Percentiles rank a stretch among this genome's conserved stretches.
Conservation (phyloP, 163 green algal genomes). For the Prototheca cutis region DNA sequence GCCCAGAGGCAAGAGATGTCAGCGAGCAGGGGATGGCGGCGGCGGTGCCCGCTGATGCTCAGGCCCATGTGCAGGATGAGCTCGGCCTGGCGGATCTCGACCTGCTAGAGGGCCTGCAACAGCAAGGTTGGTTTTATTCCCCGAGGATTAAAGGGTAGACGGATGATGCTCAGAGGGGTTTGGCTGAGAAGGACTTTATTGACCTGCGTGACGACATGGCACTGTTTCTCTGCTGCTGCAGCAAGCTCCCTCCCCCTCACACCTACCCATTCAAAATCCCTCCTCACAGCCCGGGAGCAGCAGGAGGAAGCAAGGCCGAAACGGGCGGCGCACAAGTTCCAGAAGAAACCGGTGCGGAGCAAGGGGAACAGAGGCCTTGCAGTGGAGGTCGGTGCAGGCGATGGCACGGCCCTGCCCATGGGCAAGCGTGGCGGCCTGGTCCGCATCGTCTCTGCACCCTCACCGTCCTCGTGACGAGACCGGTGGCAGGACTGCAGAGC, state of each 20-base stretch:
- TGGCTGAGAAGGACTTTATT: no score
- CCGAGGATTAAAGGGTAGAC: conserved; percentile 7
- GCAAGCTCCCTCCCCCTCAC: no score
- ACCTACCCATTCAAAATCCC: no score
- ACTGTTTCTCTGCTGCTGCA: no score
- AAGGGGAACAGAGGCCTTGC: conserved; percentile 44
- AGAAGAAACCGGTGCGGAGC: conserved; percentile 63
- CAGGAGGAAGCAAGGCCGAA: conserved; percentile 14
- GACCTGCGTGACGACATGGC: no score
- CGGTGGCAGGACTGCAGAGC: no score
- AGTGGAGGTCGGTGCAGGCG: conserved; percentile 21
- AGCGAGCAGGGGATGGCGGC: neutral
- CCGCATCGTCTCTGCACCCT: conserved; percentile 9
- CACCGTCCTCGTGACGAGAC: no score
- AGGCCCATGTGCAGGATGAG: neutral
- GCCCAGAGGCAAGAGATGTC: neutral
- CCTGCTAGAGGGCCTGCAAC: conserved; percentile 26
- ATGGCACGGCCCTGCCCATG: conserved; percentile 39
- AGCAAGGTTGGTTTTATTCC: conserved; percentile 9
- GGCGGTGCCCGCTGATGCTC: neutral
- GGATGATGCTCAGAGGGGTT: no score
- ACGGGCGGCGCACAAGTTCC: conserved; percentile 67
- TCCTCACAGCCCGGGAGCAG: neutral
- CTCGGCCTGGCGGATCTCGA: conserved; percentile 49
- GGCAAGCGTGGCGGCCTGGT: conserved; percentile 62